These are phyloP conservation scores for Botrytis squamosa DNA, from an alignment of 2,329 filamentous ascomycete species.

Conservation along the genomic window DNA sequence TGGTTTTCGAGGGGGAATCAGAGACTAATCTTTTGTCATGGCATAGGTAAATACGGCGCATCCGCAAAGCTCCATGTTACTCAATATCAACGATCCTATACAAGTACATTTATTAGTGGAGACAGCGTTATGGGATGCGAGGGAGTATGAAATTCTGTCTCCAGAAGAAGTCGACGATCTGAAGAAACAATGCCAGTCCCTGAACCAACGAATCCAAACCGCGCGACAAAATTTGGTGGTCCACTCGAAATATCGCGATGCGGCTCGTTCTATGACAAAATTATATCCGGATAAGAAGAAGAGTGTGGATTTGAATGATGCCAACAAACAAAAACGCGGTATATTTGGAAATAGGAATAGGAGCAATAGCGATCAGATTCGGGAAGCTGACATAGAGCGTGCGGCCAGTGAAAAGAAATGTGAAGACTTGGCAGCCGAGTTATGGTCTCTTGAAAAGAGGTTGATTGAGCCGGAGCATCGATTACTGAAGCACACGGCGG, in stretches of 20 bases:
- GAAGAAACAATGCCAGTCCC: slow-evolving; percentile 77
- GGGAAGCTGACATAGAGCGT: slow-evolving; percentile 70
- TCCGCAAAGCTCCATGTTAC: slow-evolving; percentile 54
- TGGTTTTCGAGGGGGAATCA: neutral
- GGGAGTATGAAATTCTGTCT: slow-evolving; percentile 78
- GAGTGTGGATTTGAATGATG: slow-evolving; percentile 48
- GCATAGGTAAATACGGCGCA: slow-evolving; percentile 52
- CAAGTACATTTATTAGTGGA: slow-evolving; percentile 91
- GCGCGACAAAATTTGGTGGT: slow-evolving; percentile 80
- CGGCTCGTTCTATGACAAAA: slow-evolving; percentile 79
- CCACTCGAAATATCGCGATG: slow-evolving; percentile 92
- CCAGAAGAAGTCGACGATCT: slow-evolving; percentile 88
- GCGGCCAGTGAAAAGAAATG: slow-evolving; percentile 75
- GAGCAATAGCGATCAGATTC: slow-evolving; percentile 44
- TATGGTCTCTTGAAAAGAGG: slow-evolving; percentile 76
- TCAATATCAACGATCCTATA: slow-evolving; percentile 69
- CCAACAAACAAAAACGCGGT: slow-evolving; percentile 48
- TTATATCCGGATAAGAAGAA: slow-evolving; percentile 64
- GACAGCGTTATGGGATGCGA: slow-evolving; percentile 87
- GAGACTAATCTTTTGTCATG: slow-evolving; percentile 11
- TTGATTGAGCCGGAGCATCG: slow-evolving; percentile 71
- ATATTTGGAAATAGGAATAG: slow-evolving; percentile 47
- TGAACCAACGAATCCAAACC: slow-evolving; percentile 76
- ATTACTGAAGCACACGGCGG: slow-evolving; percentile 86
- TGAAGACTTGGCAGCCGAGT: slow-evolving; percentile 77